Evolutionary conservation across 139 green algal genomes (phyloP).

Genomic region (Nannochloris sp.): DNA sequence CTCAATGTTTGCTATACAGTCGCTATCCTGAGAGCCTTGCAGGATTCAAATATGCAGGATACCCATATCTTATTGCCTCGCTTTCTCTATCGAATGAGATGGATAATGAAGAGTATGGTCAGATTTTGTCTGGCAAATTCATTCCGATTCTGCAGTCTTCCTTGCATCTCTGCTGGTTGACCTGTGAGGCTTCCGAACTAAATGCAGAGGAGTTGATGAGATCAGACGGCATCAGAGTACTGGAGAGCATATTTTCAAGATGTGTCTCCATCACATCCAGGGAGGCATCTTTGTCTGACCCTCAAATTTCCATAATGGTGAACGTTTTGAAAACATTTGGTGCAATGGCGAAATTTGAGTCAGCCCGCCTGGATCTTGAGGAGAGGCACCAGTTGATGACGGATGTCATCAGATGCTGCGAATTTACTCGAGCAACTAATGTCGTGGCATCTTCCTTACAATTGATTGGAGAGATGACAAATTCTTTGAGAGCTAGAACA

Average conservation of each 20-base stretch:
- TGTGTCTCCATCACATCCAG: constrained; percentile 54
- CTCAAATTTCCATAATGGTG: constrained; percentile 44
- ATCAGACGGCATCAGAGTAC: constrained; percentile 52
- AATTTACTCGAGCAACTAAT: constrained; percentile 39
- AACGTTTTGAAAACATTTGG: constrained; percentile 55
- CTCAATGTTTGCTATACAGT: constrained; percentile 76
- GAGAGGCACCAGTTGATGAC: constrained; percentile 14
- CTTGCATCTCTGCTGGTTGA: constrained; percentile 85
- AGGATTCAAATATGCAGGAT: constrained; percentile 92
- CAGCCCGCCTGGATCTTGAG: constrained; percentile 36
- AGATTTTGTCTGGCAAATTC: constrained; percentile 42
- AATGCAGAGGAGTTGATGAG: constrained; percentile 86
- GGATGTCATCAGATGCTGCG: constrained; percentile 36
- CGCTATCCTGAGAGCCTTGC: constrained; percentile 61
- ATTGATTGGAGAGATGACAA: constrained; percentile 42
- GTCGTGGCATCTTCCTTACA: constrained; percentile 71
- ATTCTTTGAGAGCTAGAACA: constrained; percentile 39
- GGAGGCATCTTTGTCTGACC: constrained; percentile 29
- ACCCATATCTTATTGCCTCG: constrained; percentile 72
- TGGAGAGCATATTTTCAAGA: constrained; percentile 60
- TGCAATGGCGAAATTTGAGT: constrained; percentile 47
- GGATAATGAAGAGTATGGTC: not conserved
- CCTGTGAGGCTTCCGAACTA: constrained; percentile 56
- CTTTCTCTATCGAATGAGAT: constrained; percentile 1
- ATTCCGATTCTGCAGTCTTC: constrained; percentile 45